A percentile compares a stretch with the other conserved stretches of the same genome.
Conservation (phyloP, 2,329 filamentous ascomycete genomes). For the Stagonosporopsis vannaccii region DNA sequence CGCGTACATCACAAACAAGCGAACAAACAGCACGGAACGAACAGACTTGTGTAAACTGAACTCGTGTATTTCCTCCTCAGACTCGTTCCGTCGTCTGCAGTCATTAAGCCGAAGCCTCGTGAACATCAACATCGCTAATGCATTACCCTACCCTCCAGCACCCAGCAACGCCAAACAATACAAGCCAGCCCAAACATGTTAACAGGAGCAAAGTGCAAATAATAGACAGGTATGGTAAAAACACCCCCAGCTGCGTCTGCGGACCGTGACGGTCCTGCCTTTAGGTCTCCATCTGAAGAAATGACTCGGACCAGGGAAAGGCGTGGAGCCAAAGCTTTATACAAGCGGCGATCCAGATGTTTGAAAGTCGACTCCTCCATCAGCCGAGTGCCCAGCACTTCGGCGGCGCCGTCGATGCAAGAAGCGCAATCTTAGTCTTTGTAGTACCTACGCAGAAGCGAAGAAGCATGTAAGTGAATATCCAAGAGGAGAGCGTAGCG, state of each 20-base stretch:
- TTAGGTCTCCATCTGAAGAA: constrained; percentile 2
- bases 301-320: constrained; percentile 2
- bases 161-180: constrained; percentile 9
- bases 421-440: constrained; percentile 35
- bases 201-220: constrained; percentile 1
- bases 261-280: neutral
- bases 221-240: constrained; percentile 3
- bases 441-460: constrained; percentile 35
- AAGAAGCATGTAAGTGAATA: constrained; percentile 38
- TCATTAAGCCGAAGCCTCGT: constrained; percentile 4
- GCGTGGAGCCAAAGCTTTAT: constrained; percentile 3
- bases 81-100: constrained; percentile 11
- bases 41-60: too few species aligned
- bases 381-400: constrained; percentile 14
- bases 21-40: too few species aligned
- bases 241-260: neutral
- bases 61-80: constrained; percentile 4
- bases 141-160: neutral
- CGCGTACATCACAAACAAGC: too few species aligned
- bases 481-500: constrained; percentile 23
- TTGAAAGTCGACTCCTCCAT: constrained; percentile 1
- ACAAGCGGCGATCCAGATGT: constrained; percentile 6
- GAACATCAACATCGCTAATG: constrained; percentile 4
- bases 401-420: constrained; percentile 16
- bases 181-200: constrained; percentile 10